These are phyloP conservation scores for Coprinopsis sp. DNA, from an alignment of 768 basidiomycete genomes.

Conservation along the genomic window DNA sequence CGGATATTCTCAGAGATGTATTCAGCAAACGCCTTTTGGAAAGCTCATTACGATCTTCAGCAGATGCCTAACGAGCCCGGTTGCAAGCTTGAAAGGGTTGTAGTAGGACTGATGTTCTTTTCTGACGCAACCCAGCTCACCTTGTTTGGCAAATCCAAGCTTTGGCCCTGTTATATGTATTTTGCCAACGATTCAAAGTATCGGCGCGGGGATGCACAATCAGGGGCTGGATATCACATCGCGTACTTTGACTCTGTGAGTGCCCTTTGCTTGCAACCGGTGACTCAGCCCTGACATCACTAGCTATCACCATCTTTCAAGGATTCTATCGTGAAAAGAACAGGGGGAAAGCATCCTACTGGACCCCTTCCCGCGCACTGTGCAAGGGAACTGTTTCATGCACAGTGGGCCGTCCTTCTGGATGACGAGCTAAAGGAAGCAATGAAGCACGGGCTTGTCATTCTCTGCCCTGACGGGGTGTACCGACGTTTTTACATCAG, in stretches of 20 bases:
- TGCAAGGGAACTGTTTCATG: neutral
- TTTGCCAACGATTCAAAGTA: constrained; percentile 8
- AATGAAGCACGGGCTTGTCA: neutral
- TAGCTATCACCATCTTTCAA: neutral
- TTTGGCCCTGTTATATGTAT: constrained; percentile 16
- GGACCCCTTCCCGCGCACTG: neutral
- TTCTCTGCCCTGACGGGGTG: neutral
- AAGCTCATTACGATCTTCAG: too few relatives aligned
- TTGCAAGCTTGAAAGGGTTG: neutral
- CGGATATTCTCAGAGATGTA: too few relatives aligned
- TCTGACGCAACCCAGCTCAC: constrained; percentile 17
- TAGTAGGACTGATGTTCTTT: constrained; percentile 23
- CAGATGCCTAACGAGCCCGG: constrained; percentile 15
- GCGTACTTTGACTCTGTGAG: neutral
- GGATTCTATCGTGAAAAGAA: neutral
- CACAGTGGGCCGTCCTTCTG: neutral
- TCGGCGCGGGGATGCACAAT: neutral
- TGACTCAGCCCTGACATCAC: neutral
- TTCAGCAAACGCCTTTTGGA: too few relatives aligned
- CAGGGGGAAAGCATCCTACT: neutral
- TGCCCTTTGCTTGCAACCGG: neutral
- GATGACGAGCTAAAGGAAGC: neutral
- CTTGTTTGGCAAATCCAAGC: constrained; percentile 12
- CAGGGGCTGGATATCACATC: neutral
- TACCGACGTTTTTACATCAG: neutral